Evolutionary conservation across 805 yeast genomes (phyloP), one percentile per base, ranked within the genome.

Genomic region (Torulaspora indica): DNA sequence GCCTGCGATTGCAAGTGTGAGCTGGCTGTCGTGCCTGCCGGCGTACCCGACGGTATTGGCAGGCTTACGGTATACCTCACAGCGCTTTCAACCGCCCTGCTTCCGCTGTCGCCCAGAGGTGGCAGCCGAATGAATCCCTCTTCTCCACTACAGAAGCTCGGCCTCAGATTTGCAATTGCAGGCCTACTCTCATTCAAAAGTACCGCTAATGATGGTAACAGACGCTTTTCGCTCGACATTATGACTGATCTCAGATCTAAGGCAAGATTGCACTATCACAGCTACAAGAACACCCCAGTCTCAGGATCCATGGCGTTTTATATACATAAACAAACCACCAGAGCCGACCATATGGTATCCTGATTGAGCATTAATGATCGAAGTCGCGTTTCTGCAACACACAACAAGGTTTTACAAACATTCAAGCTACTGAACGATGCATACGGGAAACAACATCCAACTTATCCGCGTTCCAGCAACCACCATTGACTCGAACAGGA

Each of bases 61-160:
- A 36, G 13, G 22, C 29, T 42, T n/a, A 42, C 42, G 3, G 60
- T 54, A 27, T 57, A 53, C 42, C 63, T 59, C 24, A 57, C 30
- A 8, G 63, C 56, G 25, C 60, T 54, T 28, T 59, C 64, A 1
- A 52, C 53, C 8, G 61, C 53, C 28, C 39, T 51, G 13, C 60
- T 47, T 9, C 48, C 41, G 7, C 41, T 20, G 20, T 45, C 31
- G 3, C 42, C 36, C 20, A 63, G 35, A 1, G 67, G 67, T 14
- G 67, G 67, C 22, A 63, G 45, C 34, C 53, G 57, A 30, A 63
- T 61, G 5, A 56, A 42, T 5, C 67, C 66, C 4, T 51, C 47
- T 10, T 43, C 49, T 42, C 58, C 61, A 42, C 51, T 52, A 31
- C 48, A 52, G 48, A 61, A 60, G n/a, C 40, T 51, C 8, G 45